A percentile compares a stretch with the other conserved stretches of the same genome.
These are phyloP conservation scores for Neoboletus magnificus DNA, from an alignment of 768 basidiomycete species.

Conservation along the genomic window DNA sequence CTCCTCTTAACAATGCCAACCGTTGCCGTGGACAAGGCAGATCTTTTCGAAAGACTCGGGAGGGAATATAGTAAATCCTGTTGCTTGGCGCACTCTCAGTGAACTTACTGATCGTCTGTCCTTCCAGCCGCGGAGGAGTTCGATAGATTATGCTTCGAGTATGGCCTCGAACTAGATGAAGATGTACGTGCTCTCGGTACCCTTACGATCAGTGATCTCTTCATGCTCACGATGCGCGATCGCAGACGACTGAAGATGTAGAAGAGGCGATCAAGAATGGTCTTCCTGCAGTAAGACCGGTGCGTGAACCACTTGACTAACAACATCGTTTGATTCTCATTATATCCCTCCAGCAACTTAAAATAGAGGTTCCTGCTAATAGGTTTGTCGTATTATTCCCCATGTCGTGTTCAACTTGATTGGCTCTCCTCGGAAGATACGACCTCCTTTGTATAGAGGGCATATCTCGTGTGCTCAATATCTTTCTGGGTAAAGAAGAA, in stretches of 20 bases:
- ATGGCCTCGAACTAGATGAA: slow-evolving; percentile 96
- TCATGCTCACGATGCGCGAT: not conserved
- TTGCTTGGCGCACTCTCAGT: slow-evolving; percentile 2
- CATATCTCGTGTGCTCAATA: slow-evolving; percentile 78
- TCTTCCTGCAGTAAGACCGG: slow-evolving; percentile 80
- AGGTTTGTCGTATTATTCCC: slow-evolving; percentile 45
- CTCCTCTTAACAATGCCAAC: slow-evolving; percentile 70
- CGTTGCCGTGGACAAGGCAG: slow-evolving; percentile 91
- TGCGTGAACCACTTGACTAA: slow-evolving; percentile 33
- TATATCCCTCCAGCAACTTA: slow-evolving; percentile 68
- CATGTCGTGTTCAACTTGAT: slow-evolving; percentile 1
- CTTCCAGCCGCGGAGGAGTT: slow-evolving; percentile 86
- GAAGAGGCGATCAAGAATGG: slow-evolving; percentile 80
- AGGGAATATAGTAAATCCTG: slow-evolving; percentile 66
- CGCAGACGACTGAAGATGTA: slow-evolving; percentile 85
- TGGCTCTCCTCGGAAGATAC: slow-evolving; percentile 55
- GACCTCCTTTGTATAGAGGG: slow-evolving; percentile 98
- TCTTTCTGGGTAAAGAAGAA: slow-evolving; percentile 70
- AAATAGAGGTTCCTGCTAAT: slow-evolving; percentile 99
- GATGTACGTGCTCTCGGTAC: slow-evolving; percentile 59
- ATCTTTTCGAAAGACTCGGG: slow-evolving; percentile 86
- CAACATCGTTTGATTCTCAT: slow-evolving; percentile 2
- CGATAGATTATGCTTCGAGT: slow-evolving; percentile 94
- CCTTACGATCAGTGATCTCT: not conserved
- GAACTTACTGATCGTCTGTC: slow-evolving; percentile 9